Base-by-base conservation (phyloP, 306 rosid genomes). In the Pachyrhizus erosus region DNA sequence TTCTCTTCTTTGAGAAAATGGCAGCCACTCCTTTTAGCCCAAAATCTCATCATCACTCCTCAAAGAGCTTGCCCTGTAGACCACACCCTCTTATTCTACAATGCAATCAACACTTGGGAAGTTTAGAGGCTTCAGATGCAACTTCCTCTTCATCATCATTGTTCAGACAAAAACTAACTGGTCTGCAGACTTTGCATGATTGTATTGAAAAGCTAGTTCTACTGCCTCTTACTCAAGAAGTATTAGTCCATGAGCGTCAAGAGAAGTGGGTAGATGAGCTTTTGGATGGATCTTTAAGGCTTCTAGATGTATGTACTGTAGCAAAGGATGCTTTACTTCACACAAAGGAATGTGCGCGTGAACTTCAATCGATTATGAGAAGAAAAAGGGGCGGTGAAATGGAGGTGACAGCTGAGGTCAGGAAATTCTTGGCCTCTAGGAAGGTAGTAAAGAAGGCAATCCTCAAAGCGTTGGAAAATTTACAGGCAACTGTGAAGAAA, bases 391-490 rank as follows among this genome's bases (percentile, higher is more conserved):
- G 87, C 1, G 87, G 86, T 23, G 89, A 86, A 77, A 20, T 83
- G 80, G 91, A 88, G 65, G 73, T 86, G 29, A 39, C 70, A 31
- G 73, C 81, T 1, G 91, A 88, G 74, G 84, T 69, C 5, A 81
- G 74, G 10, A 88, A 88, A 77, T 86, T 83, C 77, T 68, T 88
- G 84, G 85, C 87, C 76, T 86, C 89, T 51, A 88, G 91, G 83
- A 88, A 88, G 84, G 71, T 88, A 21, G 87, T 86, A 0, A 88
- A 75, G 21, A 88, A 83, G 75, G 89, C 83, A 45, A 78, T 88
- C 72, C 61, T 60, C 68, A 88, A 82, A 71, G 87, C 85, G 20
- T 80, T 88, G 76, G 85, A 77, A 48, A 82, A 82, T 75, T 55
- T 79, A 75, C 85, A 87, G 77, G 18, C 20, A 13, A 33, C 78